These are phyloP conservation scores for Austropuccinia psidii DNA, from an alignment of 1,284 basidiomycete species.

Conservation along the genomic window DNA sequence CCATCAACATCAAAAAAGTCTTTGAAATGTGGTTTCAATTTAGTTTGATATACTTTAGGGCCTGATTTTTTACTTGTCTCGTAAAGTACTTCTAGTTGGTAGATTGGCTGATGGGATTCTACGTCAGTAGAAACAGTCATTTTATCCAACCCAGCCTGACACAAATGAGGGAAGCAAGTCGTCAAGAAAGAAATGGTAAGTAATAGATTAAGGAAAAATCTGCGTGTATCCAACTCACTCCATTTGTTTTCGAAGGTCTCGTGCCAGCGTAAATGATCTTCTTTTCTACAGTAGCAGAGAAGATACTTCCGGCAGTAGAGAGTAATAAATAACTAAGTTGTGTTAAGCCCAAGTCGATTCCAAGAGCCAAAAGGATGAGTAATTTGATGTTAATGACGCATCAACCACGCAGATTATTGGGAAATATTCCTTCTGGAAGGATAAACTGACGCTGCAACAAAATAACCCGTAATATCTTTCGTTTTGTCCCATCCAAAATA, in stretches of 20 bases:
- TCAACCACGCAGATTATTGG: too few species aligned
- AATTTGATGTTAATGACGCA: too few species aligned
- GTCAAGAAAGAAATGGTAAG: neutral
- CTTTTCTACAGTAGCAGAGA: slow-evolving; percentile 13
- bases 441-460: slow-evolving; percentile 10
- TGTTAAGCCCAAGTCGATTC: neutral
- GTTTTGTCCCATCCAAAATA: slow-evolving; percentile 35
- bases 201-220: neutral
- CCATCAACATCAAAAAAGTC: slow-evolving; percentile 33
- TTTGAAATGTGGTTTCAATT: slow-evolving; percentile 21
- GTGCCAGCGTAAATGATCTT: slow-evolving; percentile 26
- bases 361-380: neutral
- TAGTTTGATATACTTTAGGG: slow-evolving; percentile 4
- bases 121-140: slow-evolving; percentile 15
- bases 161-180: neutral
- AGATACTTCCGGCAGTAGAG: neutral
- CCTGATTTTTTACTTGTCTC: slow-evolving; percentile 16
- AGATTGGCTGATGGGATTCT: slow-evolving; percentile 3
- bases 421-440: too few species aligned
- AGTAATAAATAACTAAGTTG: slow-evolving; percentile 15
- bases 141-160: neutral
- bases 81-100: slow-evolving; percentile 9
- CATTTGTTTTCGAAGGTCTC: neutral
- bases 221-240: neutral
- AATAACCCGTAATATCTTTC: neutral